Conservation (phyloP, 1,284 basidiomycete genomes). For the Tetrapyrgos nigripes region DNA sequence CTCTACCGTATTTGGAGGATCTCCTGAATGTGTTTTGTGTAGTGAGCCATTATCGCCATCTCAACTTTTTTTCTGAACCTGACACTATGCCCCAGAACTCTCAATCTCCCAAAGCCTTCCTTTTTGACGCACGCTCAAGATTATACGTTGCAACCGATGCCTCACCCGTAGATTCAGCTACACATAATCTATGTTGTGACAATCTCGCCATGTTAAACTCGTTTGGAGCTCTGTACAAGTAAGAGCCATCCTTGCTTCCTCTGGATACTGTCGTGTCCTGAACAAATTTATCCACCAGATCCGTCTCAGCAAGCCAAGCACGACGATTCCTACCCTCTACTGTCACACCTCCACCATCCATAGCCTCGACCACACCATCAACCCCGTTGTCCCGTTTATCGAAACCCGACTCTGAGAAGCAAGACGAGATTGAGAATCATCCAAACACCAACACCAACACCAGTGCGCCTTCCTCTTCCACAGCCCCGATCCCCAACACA, state of each 20-base stretch:
- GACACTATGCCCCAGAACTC: conserved; percentile 67
- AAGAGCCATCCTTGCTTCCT: conserved; percentile 24
- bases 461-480: background rate
- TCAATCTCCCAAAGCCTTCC: conserved; percentile 89
- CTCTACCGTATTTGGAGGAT: conserved; percentile 77
- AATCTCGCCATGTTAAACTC: conserved; percentile 86
- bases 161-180: conserved; percentile 86
- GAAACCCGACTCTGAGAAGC: background rate
- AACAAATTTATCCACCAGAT: background rate
- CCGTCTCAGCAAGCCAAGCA: conserved; percentile 7
- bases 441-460: background rate
- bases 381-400: background rate
- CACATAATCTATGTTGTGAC: conserved; percentile 89
- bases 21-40: conserved; percentile 84
- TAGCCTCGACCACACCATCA: conserved; percentile 2
- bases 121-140: conserved; percentile 89
- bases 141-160: conserved; percentile 89
- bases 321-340: conserved; percentile 11
- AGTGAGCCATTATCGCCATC: conserved; percentile 44
- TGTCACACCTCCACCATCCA: conserved; percentile 26
- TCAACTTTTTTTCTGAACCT: conserved; percentile 9
- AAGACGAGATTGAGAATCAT: too few relatives aligned
- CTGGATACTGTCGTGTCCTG: background rate
- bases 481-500: background rate
- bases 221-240: conserved; percentile 88